Percentiles rank a stretch among this genome's conserved stretches.
Evolutionary conservation across 2,329 filamentous ascomycete species (phyloP).

Genomic region (Alternaria sp.): DNA sequence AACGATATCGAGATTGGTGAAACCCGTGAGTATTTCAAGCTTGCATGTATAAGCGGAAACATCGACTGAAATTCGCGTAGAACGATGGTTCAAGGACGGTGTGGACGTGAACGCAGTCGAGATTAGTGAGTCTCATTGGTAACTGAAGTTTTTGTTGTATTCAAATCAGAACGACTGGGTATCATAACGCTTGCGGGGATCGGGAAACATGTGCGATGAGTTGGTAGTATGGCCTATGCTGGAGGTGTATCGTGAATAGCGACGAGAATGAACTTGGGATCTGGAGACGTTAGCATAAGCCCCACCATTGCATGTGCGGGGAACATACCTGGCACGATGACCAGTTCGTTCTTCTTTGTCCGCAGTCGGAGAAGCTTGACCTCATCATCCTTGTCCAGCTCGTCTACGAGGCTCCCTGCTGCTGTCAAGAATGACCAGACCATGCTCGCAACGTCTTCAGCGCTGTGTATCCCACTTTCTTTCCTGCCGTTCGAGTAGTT

Average conservation of each 20-base stretch:
- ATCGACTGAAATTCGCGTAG: constrained; percentile 39
- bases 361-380: constrained; percentile 77
- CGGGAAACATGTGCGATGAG: neutral
- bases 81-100: constrained; percentile 75
- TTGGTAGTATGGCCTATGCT: constrained; percentile 55
- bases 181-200: constrained; percentile 29
- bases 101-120: constrained; percentile 74
- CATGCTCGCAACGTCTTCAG: constrained; percentile 77
- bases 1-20: constrained; percentile 73
- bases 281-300: constrained; percentile 48
- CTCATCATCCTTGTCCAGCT: constrained; percentile 80
- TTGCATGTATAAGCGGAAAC: neutral
- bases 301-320: neutral
- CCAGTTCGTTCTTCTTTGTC: constrained; percentile 85
- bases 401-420: constrained; percentile 74
- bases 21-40: constrained; percentile 33
- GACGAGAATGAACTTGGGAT: constrained; percentile 79
- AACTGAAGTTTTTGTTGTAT: constrained; percentile 10
- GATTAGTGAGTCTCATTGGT: constrained; percentile 75
- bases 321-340: constrained; percentile 73
- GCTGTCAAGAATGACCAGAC: constrained; percentile 79
- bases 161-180: constrained; percentile 22
- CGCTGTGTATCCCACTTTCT: constrained; percentile 63
- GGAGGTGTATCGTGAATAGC: constrained; percentile 84
- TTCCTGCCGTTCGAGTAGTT: constrained; percentile 46